Percentiles rank a stretch among this genome's conserved stretches.
Evolutionary conservation across 306 rosid genomes (phyloP).

Genomic region (Vigna mungo): DNA sequence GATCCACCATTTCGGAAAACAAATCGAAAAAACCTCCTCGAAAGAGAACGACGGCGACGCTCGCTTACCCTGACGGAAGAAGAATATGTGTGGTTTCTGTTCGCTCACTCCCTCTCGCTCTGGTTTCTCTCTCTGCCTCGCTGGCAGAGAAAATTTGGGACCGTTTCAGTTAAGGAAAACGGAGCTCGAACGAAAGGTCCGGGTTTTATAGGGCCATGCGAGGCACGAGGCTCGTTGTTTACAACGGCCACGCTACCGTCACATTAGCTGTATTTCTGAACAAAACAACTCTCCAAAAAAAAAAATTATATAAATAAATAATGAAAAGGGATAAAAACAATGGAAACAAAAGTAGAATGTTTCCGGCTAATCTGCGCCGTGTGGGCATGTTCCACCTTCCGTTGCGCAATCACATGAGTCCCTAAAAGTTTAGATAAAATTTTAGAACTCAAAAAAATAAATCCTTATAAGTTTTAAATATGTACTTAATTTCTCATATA

Average conservation of each 20-base stretch:
- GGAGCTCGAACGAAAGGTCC: background rate
- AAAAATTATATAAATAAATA: too few relatives aligned
- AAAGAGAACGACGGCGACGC: conserved; percentile 1
- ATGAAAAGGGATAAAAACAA: too few relatives aligned
- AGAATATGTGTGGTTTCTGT: background rate
- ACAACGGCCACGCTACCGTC: background rate
- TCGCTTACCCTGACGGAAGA: background rate
- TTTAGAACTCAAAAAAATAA: background rate
- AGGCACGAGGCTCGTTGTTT: conserved; percentile 6
- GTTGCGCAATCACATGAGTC: background rate
- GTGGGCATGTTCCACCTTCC: background rate
- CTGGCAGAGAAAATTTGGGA: conserved; percentile 33
- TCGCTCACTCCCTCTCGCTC: background rate
- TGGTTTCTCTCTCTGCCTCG: conserved; percentile 43
- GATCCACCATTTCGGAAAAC: conserved; percentile 62
- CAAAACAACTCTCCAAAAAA: background rate
- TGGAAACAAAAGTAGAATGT: background rate
- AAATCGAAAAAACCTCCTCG: conserved; percentile 42
- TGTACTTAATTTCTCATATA: too few relatives aligned
- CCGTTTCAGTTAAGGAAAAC: conserved; percentile 26
- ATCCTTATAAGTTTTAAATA: too few relatives aligned
- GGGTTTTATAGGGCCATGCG: conserved; percentile 40
- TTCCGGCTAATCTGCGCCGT: background rate
- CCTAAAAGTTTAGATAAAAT: background rate
- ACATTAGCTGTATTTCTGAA: conserved; percentile 10